Evolutionary conservation across 805 yeast genomes (phyloP), one percentile per base, ranked within the genome.

Genomic region (Saccharomycopsis selenospora): DNA sequence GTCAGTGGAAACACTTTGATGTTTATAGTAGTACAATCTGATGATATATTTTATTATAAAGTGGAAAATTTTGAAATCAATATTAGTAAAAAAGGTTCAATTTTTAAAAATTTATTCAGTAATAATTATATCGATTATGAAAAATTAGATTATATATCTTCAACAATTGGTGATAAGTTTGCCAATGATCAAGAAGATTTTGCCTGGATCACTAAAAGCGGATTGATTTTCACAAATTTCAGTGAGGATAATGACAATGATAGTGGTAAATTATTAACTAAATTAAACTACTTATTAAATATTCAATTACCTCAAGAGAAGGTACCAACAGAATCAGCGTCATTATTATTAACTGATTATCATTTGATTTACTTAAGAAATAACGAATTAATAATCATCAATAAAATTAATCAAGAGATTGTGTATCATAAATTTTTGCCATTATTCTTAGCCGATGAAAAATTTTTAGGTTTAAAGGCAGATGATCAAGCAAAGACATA

Each of bases 401-500:
- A 79, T 54, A 76, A 77, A 48, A 61, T 82, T 28, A 77, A 71
- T 52, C 75, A 73, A 48, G 63, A 72, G 42, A 58, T 72, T 3
- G 76, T 73, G 1, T 71, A 63, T 45, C 66, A 69, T 33, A 71
- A 71, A 36, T 59, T 67, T 1, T 60, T 77, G 3, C 70, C 65
- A 38, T 56, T 49, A 46, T 59, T 11, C 33, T 56, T 58, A 22
- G 61, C 61, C 3, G 60, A 59, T 40, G 76, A 71, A 42, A 57
- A 61, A 24, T 59, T 74, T 42, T 48, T 70, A 4, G 82, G 82
- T 0, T 59, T 79, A 3, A 58, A 72, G 2, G 68, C 71, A 1
- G 95, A 85, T 57, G 63, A 64, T 45, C 51, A 62, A 3, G 64
- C 64, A 40, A 59, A 69, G 1, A 85, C 98, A 0, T 85, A 69